phyloP scores from a whole-genome alignment of 345 rosid species.

The Lagerstroemia speciosa region DNA sequence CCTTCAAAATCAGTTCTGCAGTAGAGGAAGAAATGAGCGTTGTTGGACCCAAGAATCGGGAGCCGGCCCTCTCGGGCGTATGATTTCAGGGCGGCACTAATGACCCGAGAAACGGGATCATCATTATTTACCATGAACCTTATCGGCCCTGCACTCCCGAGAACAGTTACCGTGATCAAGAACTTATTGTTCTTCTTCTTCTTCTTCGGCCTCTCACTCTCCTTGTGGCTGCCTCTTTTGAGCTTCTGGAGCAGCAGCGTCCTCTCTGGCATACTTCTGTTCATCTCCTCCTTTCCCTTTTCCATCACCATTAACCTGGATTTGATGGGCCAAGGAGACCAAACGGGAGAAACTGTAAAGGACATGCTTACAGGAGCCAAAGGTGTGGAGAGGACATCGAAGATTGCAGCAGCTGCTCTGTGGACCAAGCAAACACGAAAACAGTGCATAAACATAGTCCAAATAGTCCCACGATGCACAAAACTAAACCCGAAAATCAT shows the following conservation, averaged over 20 bases:
- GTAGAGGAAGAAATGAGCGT: constrained; percentile 46
- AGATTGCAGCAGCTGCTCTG: background rate
- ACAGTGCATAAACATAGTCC: background rate
- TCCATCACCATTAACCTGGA: background rate
- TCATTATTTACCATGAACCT: constrained; percentile 52
- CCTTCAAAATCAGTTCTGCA: constrained; percentile 28
- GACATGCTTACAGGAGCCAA: constrained; percentile 35
- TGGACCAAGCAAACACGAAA: background rate
- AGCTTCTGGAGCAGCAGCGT: constrained; percentile 18
- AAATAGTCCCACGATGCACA: background rate
- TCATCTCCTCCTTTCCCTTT: constrained; percentile 4
- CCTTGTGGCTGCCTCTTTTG: background rate
- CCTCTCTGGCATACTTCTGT: constrained; percentile 10
- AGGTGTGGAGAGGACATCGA: constrained; percentile 18
- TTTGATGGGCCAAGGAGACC: background rate
- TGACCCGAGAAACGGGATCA: constrained; percentile 46
- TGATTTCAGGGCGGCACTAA: constrained; percentile 48
- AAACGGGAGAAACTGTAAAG: constrained; percentile 9
- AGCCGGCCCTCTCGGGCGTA: constrained; percentile 82
- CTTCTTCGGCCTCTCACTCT: constrained; percentile 9
- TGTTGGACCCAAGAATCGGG: constrained; percentile 55
- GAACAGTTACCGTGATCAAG: constrained; percentile 49
- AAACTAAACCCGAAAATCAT: background rate
- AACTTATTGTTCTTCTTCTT: constrained; percentile 28
- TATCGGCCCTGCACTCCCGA: constrained; percentile 79